Base-by-base conservation (phyloP, 2,329 filamentous ascomycete species). In the Graphilbum ipis-grandicollis region DNA sequence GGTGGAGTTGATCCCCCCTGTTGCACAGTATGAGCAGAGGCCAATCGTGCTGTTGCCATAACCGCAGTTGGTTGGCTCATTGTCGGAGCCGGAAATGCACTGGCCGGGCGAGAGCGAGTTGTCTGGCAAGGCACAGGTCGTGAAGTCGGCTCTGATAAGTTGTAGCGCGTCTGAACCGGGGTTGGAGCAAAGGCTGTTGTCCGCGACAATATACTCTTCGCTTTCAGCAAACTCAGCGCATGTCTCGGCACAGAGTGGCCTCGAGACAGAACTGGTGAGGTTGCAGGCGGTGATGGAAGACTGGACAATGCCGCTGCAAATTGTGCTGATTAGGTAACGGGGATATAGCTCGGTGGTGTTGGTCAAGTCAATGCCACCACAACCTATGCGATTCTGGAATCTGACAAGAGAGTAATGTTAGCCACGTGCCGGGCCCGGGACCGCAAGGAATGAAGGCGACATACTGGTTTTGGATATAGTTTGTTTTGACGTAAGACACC, bases 221-320 rank as follows among this genome's bases (percentile, higher is more conserved):
- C 85, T 93, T 46, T 81, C 75, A 25, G 88, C 88, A 52, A 78
- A 84, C 52, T 86, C 68, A 43, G 84, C 80, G 57, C 90, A 98
- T 44, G 81, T 78, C 44, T 90, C 79, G 33, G 88, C 90, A 56
- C 90, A 98, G 14, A 96, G 63, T 2, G 90, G 85, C 40, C 65
- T 64, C 5, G 81, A 73, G 31, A 76, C 61, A 22, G 66, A 58
- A n/a, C 65, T 55, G 1, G 76, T 68, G 33, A 92, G 60, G 17
- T 60, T 57, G 57, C 90, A 98, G 19, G 67, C 52, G 10, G 59
- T 52, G 48, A 79, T 74, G 5, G 90, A 96, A 52, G 84, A 86
- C 57, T 98, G 90, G 35, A 98, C 72, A 51, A 98, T 80, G 45
- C 82, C 71, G 63, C 92, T 96, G 67, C 90, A 98, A 45, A 98